Base-by-base conservation (phyloP, 441 rosid genomes). In the Biscutella laevigata region DNA sequence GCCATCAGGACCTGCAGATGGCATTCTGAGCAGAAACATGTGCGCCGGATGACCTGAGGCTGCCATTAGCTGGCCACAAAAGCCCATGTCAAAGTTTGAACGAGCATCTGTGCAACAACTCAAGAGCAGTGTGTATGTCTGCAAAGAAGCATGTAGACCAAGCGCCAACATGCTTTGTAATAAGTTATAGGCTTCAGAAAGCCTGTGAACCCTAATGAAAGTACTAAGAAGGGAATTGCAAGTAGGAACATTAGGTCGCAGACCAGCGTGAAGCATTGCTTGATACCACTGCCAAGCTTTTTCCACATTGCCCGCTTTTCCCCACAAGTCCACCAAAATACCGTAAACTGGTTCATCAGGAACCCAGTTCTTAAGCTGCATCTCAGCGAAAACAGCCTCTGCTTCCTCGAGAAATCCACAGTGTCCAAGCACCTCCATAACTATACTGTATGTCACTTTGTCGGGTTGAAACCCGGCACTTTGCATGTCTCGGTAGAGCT, bases 371-470 rank as follows among this genome's bases (percentile, higher is more conserved):
- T 80, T 87, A 52, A 50, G 67, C 57, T 76, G 80, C 96, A 87
- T 91, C 80, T 85, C 94, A 41, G 62, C 37, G 44, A 87, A 87
- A 71, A 87, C 68, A 34, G 73, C 83, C 70, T 91, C 95, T 28
- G 88, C 94, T 80, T 91, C 98, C 61, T 81, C 88, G 9, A 87
- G 94, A 74, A 51, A 72, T 25, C 96, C 96, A 71, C 83, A 83
- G 39, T 87, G 95, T 45, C 98, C 95, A 38, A 91, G 91, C 59
- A 77, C 98, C 78, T 91, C 98, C 96, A 87, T 91, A 19, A 91
- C 87, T 52, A 91, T 85, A 66, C 94, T 87, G 68, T 87, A 91
- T 4, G 84, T 85, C 72, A 91, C 91, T 68, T 91, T 91, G 61
- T 91, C 95, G 0, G 98, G 96, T 61, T 76, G 80, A 70, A 77